Evolutionary conservation across 2,329 filamentous ascomycete genomes (phyloP).

Genomic region (Botrytis deweyae): DNA sequence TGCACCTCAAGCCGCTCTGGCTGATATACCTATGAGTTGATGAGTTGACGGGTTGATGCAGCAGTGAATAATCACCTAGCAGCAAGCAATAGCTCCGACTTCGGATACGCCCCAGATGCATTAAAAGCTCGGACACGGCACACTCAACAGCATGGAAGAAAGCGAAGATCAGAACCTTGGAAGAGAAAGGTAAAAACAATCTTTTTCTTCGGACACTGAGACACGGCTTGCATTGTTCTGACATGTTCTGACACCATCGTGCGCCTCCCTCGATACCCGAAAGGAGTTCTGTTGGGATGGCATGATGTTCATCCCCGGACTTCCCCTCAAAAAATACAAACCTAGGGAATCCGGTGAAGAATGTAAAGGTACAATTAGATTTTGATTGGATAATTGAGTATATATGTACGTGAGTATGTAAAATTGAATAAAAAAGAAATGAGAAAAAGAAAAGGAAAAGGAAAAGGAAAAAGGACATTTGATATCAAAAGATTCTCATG

Average conservation of each 20-base stretch:
- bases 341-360: conserved; percentile 12
- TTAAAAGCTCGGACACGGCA: not conserved
- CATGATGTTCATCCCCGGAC: conserved; percentile 6
- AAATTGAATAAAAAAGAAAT: not conserved
- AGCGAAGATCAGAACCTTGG: not conserved
- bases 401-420: not conserved
- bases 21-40: not conserved
- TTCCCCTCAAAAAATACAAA: not conserved
- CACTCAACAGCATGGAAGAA: not conserved
- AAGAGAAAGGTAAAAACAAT: not conserved
- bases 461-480: not conserved
- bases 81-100: conserved; percentile 10
- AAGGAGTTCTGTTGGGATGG: conserved; percentile 14
- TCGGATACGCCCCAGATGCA: conserved; percentile 5
- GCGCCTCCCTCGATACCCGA: not conserved
- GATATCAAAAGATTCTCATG: not conserved
- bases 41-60: not conserved
- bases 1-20: not conserved
- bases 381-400: not conserved
- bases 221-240: conserved; percentile 6
- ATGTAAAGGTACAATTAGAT: not conserved
- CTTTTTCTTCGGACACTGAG: not conserved
- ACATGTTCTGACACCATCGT: not conserved
- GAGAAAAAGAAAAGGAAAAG: not conserved
- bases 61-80: conserved; percentile 4